phyloP scores from a whole-genome alignment of 208 protist genomes.

The Trypanosoma cruzi region DNA sequence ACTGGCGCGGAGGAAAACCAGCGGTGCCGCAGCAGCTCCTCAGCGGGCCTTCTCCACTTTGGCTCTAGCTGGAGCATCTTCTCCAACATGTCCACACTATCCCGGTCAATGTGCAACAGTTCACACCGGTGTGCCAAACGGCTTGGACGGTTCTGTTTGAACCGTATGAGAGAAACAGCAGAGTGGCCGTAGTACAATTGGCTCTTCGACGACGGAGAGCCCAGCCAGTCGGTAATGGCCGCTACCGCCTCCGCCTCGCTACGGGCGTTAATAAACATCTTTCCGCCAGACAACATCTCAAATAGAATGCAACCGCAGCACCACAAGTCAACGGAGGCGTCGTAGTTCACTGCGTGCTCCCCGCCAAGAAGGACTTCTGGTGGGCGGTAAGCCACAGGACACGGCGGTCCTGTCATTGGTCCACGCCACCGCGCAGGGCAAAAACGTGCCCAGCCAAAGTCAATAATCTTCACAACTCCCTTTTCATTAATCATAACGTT shows the following conservation, averaged over 20 bases:
- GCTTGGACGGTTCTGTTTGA: slow-evolving; percentile 35
- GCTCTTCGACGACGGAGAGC: slow-evolving; percentile 55
- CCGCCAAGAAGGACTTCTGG: slow-evolving; percentile 77
- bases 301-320: slow-evolving; percentile 97
- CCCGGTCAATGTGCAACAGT: slow-evolving; percentile 34
- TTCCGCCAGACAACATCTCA: slow-evolving; percentile 97
- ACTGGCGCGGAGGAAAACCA: slow-evolving; percentile 75
- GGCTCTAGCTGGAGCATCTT: slow-evolving; percentile 85
- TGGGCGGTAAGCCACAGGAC: slow-evolving; percentile 69
- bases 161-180: slow-evolving; percentile 15
- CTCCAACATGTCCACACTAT: slow-evolving; percentile 59
- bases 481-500: slow-evolving; percentile 87
- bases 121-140: slow-evolving; percentile 63
- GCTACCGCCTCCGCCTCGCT: slow-evolving; percentile 59
- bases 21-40: slow-evolving; percentile 51
- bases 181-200: slow-evolving; percentile 41
- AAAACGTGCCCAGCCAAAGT: slow-evolving; percentile 89
- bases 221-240: slow-evolving; percentile 80
- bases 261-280: slow-evolving; percentile 86
- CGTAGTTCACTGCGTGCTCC: slow-evolving; percentile 56
- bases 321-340: slow-evolving; percentile 96
- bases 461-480: slow-evolving; percentile 83
- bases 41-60: slow-evolving; percentile 44
- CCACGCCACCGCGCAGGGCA: slow-evolving; percentile 26
- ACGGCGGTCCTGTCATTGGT: slow-evolving; percentile 74